A percentile compares a stretch with the other conserved stretches of the same genome.
phyloP scores from a whole-genome alignment of 106 monocot species.

The Dendrobium chrysotoxum region DNA sequence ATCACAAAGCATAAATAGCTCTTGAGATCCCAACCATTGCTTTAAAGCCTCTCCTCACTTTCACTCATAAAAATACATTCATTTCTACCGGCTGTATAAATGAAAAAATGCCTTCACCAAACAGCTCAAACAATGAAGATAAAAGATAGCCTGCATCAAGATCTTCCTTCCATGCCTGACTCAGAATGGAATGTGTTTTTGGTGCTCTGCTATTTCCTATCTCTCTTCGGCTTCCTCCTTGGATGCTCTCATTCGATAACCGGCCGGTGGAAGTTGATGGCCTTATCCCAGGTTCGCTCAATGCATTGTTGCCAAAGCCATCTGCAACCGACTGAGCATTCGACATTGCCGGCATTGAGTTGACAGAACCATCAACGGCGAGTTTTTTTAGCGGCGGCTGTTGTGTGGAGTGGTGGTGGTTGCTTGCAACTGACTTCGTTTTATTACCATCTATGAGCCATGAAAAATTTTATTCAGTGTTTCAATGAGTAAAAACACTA shows the following conservation, averaged over 20 bases:
- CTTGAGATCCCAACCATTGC: no score
- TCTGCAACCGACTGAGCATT: conserved; percentile 23
- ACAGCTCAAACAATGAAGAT: conserved; percentile 65
- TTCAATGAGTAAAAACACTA: not conserved
- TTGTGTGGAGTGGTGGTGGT: conserved; percentile 25
- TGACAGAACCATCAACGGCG: conserved; percentile 28
- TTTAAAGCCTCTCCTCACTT: no score
- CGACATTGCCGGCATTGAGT: conserved; percentile 16
- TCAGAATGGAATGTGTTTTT: conserved; percentile 29
- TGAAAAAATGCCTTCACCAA: conserved; percentile 77
- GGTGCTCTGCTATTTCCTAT: conserved; percentile 7
- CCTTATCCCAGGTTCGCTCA: conserved; percentile 17
- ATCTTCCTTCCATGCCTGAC: conserved; percentile 93
- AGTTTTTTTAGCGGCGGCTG: conserved; percentile 79
- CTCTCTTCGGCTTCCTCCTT: conserved; percentile 25
- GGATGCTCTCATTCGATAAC: conserved; percentile 13
- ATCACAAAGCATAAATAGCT: no score
- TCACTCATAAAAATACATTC: conserved; percentile 6
- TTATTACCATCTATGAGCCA: not conserved
- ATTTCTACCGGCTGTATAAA: conserved; percentile 74
- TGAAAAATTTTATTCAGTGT: not conserved
- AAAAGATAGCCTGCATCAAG: conserved; percentile 64
- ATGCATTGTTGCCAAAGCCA: conserved; percentile 21
- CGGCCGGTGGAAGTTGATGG: conserved; percentile 35
- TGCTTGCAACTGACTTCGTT: conserved; percentile 12